Base-by-base conservation (phyloP, 352 stramenopile genomes). In the Phytopythium sindhum region DNA sequence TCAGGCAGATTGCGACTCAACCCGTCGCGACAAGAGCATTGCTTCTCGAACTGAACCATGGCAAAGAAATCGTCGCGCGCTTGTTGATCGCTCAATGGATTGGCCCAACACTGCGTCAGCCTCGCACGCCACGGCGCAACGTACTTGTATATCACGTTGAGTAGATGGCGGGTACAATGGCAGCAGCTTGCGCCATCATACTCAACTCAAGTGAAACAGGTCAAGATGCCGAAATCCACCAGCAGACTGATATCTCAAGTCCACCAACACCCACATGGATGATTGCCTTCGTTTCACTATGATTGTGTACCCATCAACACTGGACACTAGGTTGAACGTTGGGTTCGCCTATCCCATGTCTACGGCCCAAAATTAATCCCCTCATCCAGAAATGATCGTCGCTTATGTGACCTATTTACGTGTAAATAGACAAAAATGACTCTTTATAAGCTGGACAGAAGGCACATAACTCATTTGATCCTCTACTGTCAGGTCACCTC, bases 191-290 rank as follows among this genome's bases (percentile, higher is more conserved):
- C 23, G 45, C 45, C 45, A 17, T n/a, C 45, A 52, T 52, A 52
- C 21, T 31, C 21, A 52, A 15, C 23, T 7, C 45, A 8, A 52
- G 9, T 52, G 45, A 48, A 48, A 0, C 6, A 23, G 11, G 39
- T 14, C 37, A 44, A 44, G 42, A 4, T 1, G 17, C 19, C 15
- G 37, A 24, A 26, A 48, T 48, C 17, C 42, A 48, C 42, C 19
- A 26, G 42, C 19, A 5, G 19, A 50, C 45, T 52, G 45, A 52
- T 52, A 52, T 52, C 45, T 52, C 45, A 52, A 52, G n/a, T 2
- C n/a, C 21, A 21, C 19, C 17, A 19, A 6, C 42, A 48, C 42
- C 42, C 42, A 48, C 1, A 10, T 4, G 7, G 45, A 52, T 19
- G 45, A 24, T 24, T 48, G 42, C 9, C 45, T 31, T 52, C 17